Conservation (phyloP, 306 rosid species). For the Glycine latifolia region DNA sequence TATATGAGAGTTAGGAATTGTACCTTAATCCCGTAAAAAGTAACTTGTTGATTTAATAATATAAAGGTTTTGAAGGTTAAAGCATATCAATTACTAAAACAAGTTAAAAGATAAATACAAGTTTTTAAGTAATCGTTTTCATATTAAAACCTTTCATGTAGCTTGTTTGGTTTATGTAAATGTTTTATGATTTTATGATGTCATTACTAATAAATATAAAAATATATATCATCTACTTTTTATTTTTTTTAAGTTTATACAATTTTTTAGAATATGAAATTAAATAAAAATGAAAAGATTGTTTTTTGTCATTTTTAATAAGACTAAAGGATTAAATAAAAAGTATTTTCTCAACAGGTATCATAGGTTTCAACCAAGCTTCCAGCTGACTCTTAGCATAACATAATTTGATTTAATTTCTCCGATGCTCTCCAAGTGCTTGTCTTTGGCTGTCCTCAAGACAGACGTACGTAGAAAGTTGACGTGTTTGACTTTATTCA, state of each 20-base stretch:
- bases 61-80: background rate
- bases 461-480: constrained; percentile 1
- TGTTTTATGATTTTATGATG: background rate
- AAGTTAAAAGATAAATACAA: background rate
- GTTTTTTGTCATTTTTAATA: background rate
- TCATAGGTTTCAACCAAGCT: constrained; percentile 26
- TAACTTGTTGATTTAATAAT: background rate
- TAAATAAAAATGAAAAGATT: background rate
- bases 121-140: background rate
- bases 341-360: background rate
- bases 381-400: background rate
- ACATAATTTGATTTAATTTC: background rate
- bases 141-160: background rate
- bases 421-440: constrained; percentile 2
- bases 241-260: background rate
- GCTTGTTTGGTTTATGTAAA: background rate
- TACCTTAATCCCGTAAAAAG: background rate
- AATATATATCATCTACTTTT: background rate
- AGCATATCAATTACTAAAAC: background rate
- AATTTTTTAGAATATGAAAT: background rate
- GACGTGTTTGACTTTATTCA: constrained; percentile 34
- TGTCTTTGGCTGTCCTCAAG: constrained; percentile 43
- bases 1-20: background rate
- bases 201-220: background rate
- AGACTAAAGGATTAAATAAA: background rate